Evolutionary conservation across 768 basidiomycete genomes (phyloP).

Genomic region (Rhodotorula paludigena): DNA sequence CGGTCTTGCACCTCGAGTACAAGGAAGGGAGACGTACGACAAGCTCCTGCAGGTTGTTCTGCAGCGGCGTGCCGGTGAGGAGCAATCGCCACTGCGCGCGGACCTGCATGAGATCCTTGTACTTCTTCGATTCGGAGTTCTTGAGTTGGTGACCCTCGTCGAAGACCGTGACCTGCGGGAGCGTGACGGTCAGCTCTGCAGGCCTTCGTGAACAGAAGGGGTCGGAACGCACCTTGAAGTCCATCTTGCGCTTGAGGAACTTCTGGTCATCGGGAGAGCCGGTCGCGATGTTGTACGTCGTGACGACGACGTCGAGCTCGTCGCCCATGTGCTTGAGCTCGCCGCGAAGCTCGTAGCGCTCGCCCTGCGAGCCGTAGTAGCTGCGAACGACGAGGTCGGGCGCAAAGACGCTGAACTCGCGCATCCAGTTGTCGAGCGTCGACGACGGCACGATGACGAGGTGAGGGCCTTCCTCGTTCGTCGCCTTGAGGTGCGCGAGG

Average conservation of each 20-base stretch:
- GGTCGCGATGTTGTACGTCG: conserved; percentile 91
- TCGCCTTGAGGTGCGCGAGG: conserved; percentile 79
- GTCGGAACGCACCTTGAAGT: conserved; percentile 73
- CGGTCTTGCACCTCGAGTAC: neutral
- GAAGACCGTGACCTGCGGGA: conserved; percentile 73
- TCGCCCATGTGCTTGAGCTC: conserved; percentile 60
- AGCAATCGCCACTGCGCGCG: conserved; percentile 83
- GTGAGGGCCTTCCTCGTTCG: conserved; percentile 70
- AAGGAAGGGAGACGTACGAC: conserved; percentile 45
- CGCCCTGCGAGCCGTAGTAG: conserved; percentile 90
- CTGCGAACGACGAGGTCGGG: conserved; percentile 78
- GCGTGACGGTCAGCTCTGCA: neutral
- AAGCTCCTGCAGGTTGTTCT: conserved; percentile 54
- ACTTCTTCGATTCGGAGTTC: conserved; percentile 95
- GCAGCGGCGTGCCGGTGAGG: conserved; percentile 90
- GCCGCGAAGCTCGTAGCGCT: conserved; percentile 67
- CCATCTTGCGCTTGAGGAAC: conserved; percentile 75
- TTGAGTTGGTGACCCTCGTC: conserved; percentile 97
- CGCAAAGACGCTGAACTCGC: conserved; percentile 88
- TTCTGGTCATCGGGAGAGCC: conserved; percentile 81
- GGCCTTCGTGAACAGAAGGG: neutral
- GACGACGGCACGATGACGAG: conserved; percentile 97
- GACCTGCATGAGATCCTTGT: conserved; percentile 78
- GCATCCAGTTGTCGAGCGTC: conserved; percentile 95
- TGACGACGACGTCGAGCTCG: conserved; percentile 83